phyloP scores from a whole-genome alignment of 1,284 basidiomycete genomes.

The Mycosarcoma mackinlayi region DNA sequence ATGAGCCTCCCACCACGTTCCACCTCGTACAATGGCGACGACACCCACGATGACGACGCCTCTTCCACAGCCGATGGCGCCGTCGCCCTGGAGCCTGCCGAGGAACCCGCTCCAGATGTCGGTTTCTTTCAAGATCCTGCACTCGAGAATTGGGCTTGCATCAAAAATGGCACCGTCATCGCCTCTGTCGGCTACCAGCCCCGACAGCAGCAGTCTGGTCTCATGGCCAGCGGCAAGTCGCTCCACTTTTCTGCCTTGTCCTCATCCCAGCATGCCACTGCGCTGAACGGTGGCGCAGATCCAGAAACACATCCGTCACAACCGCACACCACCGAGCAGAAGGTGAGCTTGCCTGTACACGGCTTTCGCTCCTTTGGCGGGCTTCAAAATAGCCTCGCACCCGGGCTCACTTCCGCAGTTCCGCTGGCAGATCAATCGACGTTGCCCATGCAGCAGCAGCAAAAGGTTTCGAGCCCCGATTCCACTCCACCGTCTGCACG shows the following conservation, averaged over 20 bases:
- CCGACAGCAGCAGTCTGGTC: slow-evolving; percentile 42
- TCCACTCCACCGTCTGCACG: slow-evolving; percentile 29
- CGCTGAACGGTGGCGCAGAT: slow-evolving; percentile 9
- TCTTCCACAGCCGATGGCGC: slow-evolving; percentile 20
- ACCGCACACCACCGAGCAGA: slow-evolving; percentile 15
- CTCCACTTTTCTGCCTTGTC: slow-evolving; percentile 49
- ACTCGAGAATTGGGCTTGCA: slow-evolving; percentile 53
- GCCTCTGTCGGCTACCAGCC: slow-evolving; percentile 40
- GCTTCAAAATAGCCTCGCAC: slow-evolving; percentile 36
- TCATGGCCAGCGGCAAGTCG: slow-evolving; percentile 48
- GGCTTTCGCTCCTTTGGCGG: slow-evolving; percentile 61
- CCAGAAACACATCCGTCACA: slow-evolving; percentile 6
- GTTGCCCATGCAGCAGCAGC: slow-evolving; percentile 3
- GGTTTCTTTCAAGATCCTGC: slow-evolving; percentile 31
- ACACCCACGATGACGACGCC: slow-evolving; percentile 30
- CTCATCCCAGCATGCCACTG: slow-evolving; percentile 33
- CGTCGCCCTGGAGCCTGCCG: slow-evolving; percentile 19
- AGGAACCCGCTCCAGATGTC: slow-evolving; percentile 39
- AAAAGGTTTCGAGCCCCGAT: slow-evolving; percentile 7
- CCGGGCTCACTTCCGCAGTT: slow-evolving; percentile 10
- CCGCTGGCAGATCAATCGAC: not conserved
- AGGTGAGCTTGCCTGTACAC: slow-evolving; percentile 52
- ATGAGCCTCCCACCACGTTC: slow-evolving; percentile 52
- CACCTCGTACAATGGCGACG: slow-evolving; percentile 44
- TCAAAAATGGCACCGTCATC: slow-evolving; percentile 53